A percentile compares a stretch with the other conserved stretches of the same genome.
phyloP scores from a whole-genome alignment of 345 rosid genomes.

The Hevea brasiliensis region DNA sequence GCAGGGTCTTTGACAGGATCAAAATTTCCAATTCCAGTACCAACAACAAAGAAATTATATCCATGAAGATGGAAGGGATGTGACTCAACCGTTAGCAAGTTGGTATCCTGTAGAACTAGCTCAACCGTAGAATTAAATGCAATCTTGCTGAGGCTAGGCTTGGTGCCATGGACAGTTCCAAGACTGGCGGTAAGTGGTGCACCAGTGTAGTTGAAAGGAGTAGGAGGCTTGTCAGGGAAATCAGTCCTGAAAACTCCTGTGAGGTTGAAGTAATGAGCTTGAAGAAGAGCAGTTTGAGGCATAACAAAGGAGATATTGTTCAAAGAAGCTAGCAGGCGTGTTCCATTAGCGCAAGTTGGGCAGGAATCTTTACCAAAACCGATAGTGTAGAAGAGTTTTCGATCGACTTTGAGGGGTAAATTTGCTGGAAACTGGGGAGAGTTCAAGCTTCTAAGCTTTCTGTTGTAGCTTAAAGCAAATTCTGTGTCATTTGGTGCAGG shows the following conservation, averaged over 20 bases:
- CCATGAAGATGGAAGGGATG: conserved; percentile 84
- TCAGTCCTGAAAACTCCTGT: conserved; percentile 51
- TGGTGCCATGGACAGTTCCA: conserved; percentile 43
- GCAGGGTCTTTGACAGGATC: conserved; percentile 59
- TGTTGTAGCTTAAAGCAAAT: conserved; percentile 38
- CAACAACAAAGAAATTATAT: conserved; percentile 65
- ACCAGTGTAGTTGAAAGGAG: conserved; percentile 63
- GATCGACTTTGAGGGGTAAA: conserved; percentile 49
- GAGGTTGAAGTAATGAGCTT: conserved; percentile 59
- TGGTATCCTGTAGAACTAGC: conserved; percentile 64
- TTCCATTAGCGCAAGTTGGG: conserved; percentile 51
- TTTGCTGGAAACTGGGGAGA: conserved; percentile 46
- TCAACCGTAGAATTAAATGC: conserved; percentile 61
- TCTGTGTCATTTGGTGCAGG: conserved; percentile 61
- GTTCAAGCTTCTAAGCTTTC: conserved; percentile 47
- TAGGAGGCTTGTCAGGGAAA: conserved; percentile 65
- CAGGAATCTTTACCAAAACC: conserved; percentile 54
- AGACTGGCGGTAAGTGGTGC: conserved; percentile 58
- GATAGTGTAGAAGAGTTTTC: conserved; percentile 52
- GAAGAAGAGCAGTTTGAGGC: conserved; percentile 59
- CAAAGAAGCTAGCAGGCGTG: conserved; percentile 53
- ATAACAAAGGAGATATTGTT: conserved; percentile 59
- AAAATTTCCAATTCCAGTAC: conserved; percentile 63
- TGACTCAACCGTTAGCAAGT: conserved; percentile 62
- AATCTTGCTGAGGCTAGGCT: conserved; percentile 43